Percentiles rank a stretch among this genome's conserved stretches.
These are phyloP conservation scores for Fraxinus angustifolia DNA, from an alignment of 305 asterid genomes.

Conservation along the genomic window DNA sequence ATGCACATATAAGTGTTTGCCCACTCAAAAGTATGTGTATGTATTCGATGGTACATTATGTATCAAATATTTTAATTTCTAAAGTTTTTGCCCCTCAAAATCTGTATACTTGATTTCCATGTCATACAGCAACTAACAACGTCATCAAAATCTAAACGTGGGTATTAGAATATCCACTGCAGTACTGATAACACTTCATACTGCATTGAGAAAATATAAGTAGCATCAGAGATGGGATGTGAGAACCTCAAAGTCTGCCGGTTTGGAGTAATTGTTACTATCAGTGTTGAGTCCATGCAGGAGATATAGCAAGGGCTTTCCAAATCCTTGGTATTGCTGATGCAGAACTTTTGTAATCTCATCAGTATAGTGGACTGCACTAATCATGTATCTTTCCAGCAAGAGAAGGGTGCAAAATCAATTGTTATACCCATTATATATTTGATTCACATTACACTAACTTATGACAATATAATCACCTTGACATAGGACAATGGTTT, in stretches of 20 bases:
- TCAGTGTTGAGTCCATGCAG: slow-evolving; percentile 89
- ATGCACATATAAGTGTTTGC: background rate
- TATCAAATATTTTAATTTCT: background rate
- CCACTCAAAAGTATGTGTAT: background rate
- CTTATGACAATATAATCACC: slow-evolving; percentile 37
- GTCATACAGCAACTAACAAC: background rate
- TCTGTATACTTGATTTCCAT: background rate
- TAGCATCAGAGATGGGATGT: slow-evolving; percentile 8
- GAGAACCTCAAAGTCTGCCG: slow-evolving; percentile 80
- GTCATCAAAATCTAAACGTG: slow-evolving; percentile 10
- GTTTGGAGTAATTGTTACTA: slow-evolving; percentile 73
- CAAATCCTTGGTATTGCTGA: slow-evolving; percentile 57
- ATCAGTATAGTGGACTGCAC: slow-evolving; percentile 55
- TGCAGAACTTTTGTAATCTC: slow-evolving; percentile 65
- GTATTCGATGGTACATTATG: background rate
- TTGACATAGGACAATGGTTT: slow-evolving; percentile 70
- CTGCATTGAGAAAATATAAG: background rate
- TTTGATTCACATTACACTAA: slow-evolving; percentile 5
- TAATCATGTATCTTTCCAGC: slow-evolving; percentile 74
- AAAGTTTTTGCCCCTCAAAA: background rate
- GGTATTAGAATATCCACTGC: background rate
- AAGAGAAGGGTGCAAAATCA: slow-evolving; percentile 28
- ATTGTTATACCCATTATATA: slow-evolving; percentile 4
- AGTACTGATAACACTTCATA: slow-evolving; percentile 15
- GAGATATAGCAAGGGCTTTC: slow-evolving; percentile 72